Evolutionary conservation across 1,284 basidiomycete genomes (phyloP).

Genomic region (Mycosarcoma mackinlayi): DNA sequence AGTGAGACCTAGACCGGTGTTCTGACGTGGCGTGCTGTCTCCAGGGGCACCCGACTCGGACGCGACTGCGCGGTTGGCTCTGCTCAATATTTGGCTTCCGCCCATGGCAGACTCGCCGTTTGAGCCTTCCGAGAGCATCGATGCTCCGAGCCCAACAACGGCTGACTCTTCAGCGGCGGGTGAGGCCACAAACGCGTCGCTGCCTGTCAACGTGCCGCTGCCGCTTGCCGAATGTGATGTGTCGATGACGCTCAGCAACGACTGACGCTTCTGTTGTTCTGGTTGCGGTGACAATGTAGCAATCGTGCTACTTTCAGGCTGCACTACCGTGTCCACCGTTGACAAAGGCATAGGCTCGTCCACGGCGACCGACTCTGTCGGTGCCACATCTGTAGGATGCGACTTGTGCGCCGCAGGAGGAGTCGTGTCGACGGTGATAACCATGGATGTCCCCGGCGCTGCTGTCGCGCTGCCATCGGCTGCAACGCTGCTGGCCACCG

Average conservation of each 20-base stretch:
- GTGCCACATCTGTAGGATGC: neutral
- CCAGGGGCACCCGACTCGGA: conserved; percentile 12
- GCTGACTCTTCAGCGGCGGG: conserved; percentile 17
- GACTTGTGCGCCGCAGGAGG: too few relatives aligned
- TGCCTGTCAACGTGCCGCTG: conserved; percentile 2
- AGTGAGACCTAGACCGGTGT: conserved; percentile 42
- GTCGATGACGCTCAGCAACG: conserved; percentile 14
- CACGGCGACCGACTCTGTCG: neutral
- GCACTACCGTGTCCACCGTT: neutral
- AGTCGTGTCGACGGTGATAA: neutral
- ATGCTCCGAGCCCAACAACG: conserved; percentile 13
- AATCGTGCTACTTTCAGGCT: neutral
- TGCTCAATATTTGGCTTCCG: conserved; percentile 18
- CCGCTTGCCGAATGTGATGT: conserved; percentile 14
- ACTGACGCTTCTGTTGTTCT: conserved; percentile 3
- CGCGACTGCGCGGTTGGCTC: conserved; percentile 12
- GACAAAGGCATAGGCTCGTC: conserved; percentile 37
- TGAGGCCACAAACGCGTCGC: conserved; percentile 10
- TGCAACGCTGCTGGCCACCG: neutral
- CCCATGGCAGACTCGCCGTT: conserved; percentile 10
- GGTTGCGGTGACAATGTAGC: neutral
- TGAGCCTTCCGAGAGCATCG: conserved; percentile 22
- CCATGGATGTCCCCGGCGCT: neutral
- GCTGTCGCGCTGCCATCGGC: neutral
- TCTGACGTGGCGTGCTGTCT: conserved; percentile 40